Evolutionary conservation across 202 grass and related monocot species (phyloP).

Genomic region (Alloteropsis angusta): DNA sequence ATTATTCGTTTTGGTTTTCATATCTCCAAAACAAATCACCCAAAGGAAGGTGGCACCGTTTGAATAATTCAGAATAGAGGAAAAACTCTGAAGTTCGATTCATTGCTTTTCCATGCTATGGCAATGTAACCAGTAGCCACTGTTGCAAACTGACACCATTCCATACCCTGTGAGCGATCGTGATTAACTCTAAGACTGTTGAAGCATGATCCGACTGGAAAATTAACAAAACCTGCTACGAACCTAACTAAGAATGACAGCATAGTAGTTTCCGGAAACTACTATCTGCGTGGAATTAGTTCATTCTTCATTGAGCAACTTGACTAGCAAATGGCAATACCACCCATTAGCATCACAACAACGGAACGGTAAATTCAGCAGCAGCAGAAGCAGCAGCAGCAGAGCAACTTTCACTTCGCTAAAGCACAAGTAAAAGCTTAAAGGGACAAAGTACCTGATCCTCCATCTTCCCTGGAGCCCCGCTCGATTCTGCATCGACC

Average conservation of each 20-base stretch:
- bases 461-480: constrained; percentile 11
- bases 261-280: not conserved
- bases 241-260: not conserved
- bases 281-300: not conserved
- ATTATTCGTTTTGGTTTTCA: not conserved
- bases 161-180: not conserved
- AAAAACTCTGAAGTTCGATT: not conserved
- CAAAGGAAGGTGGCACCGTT: not conserved
- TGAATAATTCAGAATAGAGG: not conserved
- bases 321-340: not conserved
- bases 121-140: not conserved
- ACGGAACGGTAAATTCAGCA: not conserved
- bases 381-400: not conserved
- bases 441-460: constrained; percentile 26
- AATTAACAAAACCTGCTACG: not conserved
- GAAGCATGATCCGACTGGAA: not conserved
- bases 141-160: not conserved
- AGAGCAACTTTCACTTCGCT: not conserved
- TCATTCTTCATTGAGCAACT: not conserved
- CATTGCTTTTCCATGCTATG: not conserved
- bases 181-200: not conserved
- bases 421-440: not conserved
- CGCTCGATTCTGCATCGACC: constrained; percentile 17
- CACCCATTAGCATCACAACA: not conserved
- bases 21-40: not conserved